Conservation (phyloP, 1,139 yeast genomes). For the Yueomyces sp. region DNA sequence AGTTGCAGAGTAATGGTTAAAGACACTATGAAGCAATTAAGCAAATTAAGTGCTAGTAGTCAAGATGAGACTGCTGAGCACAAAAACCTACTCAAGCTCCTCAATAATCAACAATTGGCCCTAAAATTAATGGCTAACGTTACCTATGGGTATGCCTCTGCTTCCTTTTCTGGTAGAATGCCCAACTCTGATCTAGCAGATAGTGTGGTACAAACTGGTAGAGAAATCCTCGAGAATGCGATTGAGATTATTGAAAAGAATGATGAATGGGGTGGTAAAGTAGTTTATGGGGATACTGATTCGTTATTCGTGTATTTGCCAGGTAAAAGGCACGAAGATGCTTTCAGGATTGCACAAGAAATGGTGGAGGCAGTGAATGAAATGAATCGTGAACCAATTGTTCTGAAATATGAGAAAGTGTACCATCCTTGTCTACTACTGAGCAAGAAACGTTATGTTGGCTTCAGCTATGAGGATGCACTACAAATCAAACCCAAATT, state of each 20-base stretch:
- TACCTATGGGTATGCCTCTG: conserved; percentile 91
- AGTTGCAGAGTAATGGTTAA: conserved; percentile 73
- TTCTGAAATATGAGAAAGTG: conserved; percentile 81
- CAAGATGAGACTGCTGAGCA: conserved; percentile 13
- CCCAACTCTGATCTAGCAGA: conserved; percentile 94
- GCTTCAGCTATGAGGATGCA: conserved; percentile 56
- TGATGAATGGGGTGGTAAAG: conserved; percentile 68
- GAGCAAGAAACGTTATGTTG: conserved; percentile 86
- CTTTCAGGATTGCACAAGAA: conserved; percentile 59
- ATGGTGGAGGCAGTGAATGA: conserved; percentile 54
- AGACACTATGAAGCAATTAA: conserved; percentile 33
- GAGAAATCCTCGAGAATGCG: conserved; percentile 69
- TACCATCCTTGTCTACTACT: conserved; percentile 75
- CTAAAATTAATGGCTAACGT: conserved; percentile 86
- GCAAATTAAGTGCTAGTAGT: conserved; percentile 21
- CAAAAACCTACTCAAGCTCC: conserved; percentile 27
- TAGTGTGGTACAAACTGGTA: conserved; percentile 80
- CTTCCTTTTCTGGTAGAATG: conserved; percentile 92
- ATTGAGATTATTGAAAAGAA: conserved; percentile 54
- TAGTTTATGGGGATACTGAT: conserved; percentile 95
- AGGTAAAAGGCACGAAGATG: conserved; percentile 64
- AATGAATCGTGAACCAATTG: conserved; percentile 70
- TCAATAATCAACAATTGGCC: conserved; percentile 75
- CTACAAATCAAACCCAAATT: conserved; percentile 49
- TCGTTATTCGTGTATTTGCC: conserved; percentile 85